Evolutionary conservation across 371 early-diverging fungal species (phyloP), one percentile per base, ranked within the genome.

Genomic region (Apophysomyces trapeziformis): DNA sequence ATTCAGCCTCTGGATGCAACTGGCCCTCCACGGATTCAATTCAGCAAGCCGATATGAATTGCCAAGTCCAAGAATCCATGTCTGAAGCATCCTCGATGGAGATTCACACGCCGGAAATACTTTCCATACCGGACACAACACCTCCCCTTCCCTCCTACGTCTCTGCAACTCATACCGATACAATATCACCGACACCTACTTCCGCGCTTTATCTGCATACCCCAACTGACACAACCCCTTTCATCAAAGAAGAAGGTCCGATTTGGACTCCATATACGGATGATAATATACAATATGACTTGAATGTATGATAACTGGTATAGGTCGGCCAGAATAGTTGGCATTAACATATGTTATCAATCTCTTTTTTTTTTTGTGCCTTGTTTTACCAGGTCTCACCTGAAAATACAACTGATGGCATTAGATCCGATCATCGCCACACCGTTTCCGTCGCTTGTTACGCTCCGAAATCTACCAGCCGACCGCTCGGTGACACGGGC

Each of bases 71-170:
- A 21, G 54, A 50, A 50, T 50, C 54, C 21, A 21, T 50, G 54
- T 50, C 54, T 21, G 54, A 50, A 21, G 54, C 54, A 21, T 50
- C 54, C 21, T 50, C 54, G 21, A 50, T 50, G 54, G 54, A 50
- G 21, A 50, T 50, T 50, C 54, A 9, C 9, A 50, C 54, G 21
- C 54, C 54, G 54, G 54, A 50, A 21, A 50, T 50, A 50, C 54
- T 50, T 50, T 50, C 54, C 21, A 5, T 50, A 50, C 8, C 54
- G 21, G 54, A 50, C 54, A 50, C 54, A 50, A 47, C 47, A n/a
- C n/a, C 54, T 18, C 54, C n/a, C 21, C 54, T 18, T 21, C 54
- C 16, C 7, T 4, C 21, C 4, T 50, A 21, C 21, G 3, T 3
- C 21, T 50, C 54, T 5, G 21, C 21, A 9, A 50, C 11, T 4